Conservation (phyloP, 1,139 yeast species). For the Suhomyces chickasaworum region DNA sequence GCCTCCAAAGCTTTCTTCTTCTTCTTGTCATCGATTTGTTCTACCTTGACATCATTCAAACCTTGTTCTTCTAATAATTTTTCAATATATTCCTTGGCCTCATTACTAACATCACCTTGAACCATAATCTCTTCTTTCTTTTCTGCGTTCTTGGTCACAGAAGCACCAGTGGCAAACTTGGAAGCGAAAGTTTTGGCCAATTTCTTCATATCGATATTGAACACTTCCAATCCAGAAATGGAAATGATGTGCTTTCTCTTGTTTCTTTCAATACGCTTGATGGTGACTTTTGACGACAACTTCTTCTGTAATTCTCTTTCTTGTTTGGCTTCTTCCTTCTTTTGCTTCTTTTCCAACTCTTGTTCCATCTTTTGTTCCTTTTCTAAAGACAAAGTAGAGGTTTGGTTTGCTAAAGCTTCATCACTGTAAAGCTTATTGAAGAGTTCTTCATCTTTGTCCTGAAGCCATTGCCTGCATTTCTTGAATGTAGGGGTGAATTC, state of each 20-base stretch:
- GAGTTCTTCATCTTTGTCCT: conserved; percentile 56
- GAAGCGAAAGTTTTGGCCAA: conserved; percentile 90
- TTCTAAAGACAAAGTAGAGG: conserved; percentile 63
- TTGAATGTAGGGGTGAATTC: conserved; percentile 84
- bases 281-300: conserved; percentile 73
- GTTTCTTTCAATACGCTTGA: conserved; percentile 88
- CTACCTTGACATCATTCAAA: conserved; percentile 80
- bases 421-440: conserved; percentile 63
- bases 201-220: conserved; percentile 87
- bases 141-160: conserved; percentile 89
- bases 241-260: conserved; percentile 87
- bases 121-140: conserved; percentile 89
- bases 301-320: conserved; percentile 83
- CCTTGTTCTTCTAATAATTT: conserved; percentile 80
- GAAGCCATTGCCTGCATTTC: conserved; percentile 84
- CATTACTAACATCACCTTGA: conserved; percentile 96
- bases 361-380: conserved; percentile 81
- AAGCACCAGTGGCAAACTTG: conserved; percentile 95
- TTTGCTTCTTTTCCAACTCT: conserved; percentile 81
- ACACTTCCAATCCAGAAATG: conserved; percentile 84
- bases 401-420: conserved; percentile 53
- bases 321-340: conserved; percentile 85
- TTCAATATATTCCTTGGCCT: conserved; percentile 76
- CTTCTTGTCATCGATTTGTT: conserved; percentile 79
- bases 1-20: conserved; percentile 55